Percentiles rank a stretch among this genome's conserved stretches.
phyloP scores from a whole-genome alignment of 1,284 basidiomycete species.

The Meira nashicola region DNA sequence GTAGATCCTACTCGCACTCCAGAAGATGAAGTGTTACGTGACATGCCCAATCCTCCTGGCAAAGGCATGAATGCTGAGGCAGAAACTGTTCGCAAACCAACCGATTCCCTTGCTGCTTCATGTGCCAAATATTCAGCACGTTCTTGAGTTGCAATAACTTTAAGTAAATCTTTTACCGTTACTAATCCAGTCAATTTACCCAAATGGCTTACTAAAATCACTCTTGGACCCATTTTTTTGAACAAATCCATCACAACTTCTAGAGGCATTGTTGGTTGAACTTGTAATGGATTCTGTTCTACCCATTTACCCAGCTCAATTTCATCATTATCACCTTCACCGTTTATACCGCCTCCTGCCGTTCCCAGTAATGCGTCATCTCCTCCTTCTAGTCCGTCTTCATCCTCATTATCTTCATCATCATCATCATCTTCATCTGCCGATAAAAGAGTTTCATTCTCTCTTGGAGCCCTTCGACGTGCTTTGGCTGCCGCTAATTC shows the following conservation, averaged over 20 bases:
- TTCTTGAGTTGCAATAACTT: constrained; percentile 43
- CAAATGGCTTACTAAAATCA: constrained; percentile 78
- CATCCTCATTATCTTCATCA: constrained; percentile 3
- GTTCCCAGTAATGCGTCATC: constrained; percentile 23
- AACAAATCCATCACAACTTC: constrained; percentile 81
- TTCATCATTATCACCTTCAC: constrained; percentile 30
- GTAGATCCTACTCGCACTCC: neutral
- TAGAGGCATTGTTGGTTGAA: constrained; percentile 83
- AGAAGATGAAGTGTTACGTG: neutral
- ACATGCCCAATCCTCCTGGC: neutral
- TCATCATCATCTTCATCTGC: constrained; percentile 20
- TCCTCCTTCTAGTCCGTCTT: constrained; percentile 16
- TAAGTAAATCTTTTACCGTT: constrained; percentile 89
- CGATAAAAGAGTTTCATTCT: constrained; percentile 16
- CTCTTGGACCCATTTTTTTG: constrained; percentile 68
- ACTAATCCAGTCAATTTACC: constrained; percentile 79
- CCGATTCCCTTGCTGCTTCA: constrained; percentile 3
- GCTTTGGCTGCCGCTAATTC: neutral
- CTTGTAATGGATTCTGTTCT: constrained; percentile 78
- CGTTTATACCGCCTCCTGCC: constrained; percentile 30
- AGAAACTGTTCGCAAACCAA: neutral
- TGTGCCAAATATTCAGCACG: neutral
- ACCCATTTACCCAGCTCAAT: constrained; percentile 45
- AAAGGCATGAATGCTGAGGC: neutral
- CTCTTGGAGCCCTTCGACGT: neutral